These are phyloP conservation scores for Lasiosphaeris hirsuta DNA, from an alignment of 495 filamentous ascomycete species.

Conservation along the genomic window DNA sequence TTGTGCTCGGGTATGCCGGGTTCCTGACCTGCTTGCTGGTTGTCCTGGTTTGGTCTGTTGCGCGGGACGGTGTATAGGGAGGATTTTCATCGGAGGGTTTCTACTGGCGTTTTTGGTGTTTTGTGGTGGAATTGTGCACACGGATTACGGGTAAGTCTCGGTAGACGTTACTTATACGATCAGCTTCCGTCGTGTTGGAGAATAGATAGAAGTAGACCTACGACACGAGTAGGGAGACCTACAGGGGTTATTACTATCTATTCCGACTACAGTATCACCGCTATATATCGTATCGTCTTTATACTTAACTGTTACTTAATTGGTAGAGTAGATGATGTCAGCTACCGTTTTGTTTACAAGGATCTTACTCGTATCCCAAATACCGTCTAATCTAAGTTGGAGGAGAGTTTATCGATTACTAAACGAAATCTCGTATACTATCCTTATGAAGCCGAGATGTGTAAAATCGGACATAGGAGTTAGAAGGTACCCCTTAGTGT, in stretches of 20 bases:
- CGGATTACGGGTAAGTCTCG: not conserved
- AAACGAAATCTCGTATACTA: slow-evolving; percentile 10
- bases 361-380: slow-evolving; percentile 16
- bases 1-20: slow-evolving; percentile 6
- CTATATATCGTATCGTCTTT: slow-evolving; percentile 35
- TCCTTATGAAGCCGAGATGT: slow-evolving; percentile 22
- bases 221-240: not conserved
- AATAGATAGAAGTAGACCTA: not conserved
- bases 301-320: slow-evolving; percentile 15
- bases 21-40: slow-evolving; percentile 9
- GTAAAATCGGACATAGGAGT: not conserved
- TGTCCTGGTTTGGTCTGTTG: slow-evolving; percentile 2
- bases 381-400: slow-evolving; percentile 5
- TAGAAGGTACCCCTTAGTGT: not conserved
- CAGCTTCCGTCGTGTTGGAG: slow-evolving; percentile 5
- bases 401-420: slow-evolving; percentile 19
- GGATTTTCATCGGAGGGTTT: slow-evolving; percentile 11
- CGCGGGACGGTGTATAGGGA: slow-evolving; percentile 4
- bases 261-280: slow-evolving; percentile 47
- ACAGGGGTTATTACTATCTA: slow-evolving; percentile 15
- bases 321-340: slow-evolving; percentile 9
- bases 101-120: slow-evolving; percentile 12
- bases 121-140: slow-evolving; percentile 6
- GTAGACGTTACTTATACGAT: slow-evolving; percentile 1
- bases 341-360: slow-evolving; percentile 15